A percentile compares a stretch with the other conserved stretches of the same genome.
These are phyloP conservation scores for Fusarium ramigenum DNA, from an alignment of 2,329 filamentous ascomycete species.

Conservation along the genomic window DNA sequence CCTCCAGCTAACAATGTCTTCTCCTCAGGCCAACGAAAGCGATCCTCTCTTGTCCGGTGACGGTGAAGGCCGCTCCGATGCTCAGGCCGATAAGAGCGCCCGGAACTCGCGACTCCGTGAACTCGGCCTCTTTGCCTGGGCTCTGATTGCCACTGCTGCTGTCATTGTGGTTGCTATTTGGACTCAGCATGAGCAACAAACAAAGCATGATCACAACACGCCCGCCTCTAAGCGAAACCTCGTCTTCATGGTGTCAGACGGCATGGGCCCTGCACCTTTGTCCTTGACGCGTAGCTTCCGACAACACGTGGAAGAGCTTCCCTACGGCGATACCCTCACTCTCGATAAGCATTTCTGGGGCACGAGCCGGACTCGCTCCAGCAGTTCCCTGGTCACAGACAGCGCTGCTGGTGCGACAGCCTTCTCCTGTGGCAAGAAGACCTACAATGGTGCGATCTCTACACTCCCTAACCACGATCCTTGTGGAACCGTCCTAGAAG, in stretches of 20 bases:
- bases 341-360: conserved; percentile 93
- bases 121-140: conserved; percentile 82
- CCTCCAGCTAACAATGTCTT: conserved; percentile 25
- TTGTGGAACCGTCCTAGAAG: conserved; percentile 92
- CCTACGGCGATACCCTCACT: conserved; percentile 77
- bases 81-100: conserved; percentile 29
- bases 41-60: conserved; percentile 54
- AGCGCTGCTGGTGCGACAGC: conserved; percentile 97
- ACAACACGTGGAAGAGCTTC: conserved; percentile 79
- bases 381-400: conserved; percentile 88
- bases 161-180: conserved; percentile 83
- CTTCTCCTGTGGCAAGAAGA: conserved; percentile 92
- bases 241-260: conserved; percentile 99
- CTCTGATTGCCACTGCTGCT: conserved; percentile 78
- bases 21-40: conserved; percentile 51
- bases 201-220: conserved; percentile 47
- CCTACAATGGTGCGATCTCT: conserved; percentile 95
- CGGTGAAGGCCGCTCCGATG: conserved; percentile 46
- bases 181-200: conserved; percentile 75
- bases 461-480: conserved; percentile 85
- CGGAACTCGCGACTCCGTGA: conserved; percentile 68
- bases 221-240: conserved; percentile 82
- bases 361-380: conserved; percentile 85
- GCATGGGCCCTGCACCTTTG: conserved; percentile 95
- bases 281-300: conserved; percentile 87